Evolutionary conservation across 805 yeast species (phyloP), one percentile per base, ranked within the genome.

Genomic region (Metschnikowia orientalis): DNA sequence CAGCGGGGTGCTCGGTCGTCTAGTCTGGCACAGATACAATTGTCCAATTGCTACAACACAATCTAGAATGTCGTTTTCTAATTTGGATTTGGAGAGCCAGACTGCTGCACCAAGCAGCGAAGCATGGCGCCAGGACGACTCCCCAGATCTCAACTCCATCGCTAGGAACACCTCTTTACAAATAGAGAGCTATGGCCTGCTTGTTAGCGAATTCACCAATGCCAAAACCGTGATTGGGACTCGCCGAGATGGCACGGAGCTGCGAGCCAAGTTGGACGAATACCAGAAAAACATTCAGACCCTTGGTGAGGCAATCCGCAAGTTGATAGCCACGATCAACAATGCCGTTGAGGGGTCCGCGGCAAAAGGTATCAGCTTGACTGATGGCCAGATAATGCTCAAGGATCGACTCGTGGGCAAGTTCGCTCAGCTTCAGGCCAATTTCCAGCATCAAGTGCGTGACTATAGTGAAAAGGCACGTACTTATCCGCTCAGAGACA

Each of bases 331-430:
- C 34, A 53, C 59, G 26, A 50, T 65, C 22, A 59, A 54, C 38
- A 42, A 46, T 18, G 56, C 32, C 42, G 64, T 37, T 36, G 27
- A 14, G 8, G 18, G 36, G 2, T 21, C 32, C 19, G 45, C 17
- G 48, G 43, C 8, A 24, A 13, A 15, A 36, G 32, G 18, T 50
- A 28, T 25, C 53, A 20, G 11, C 4, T 6, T 12, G 6, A 7
- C 16, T 18, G 23, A 22, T n/a, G 21, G 57, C 21, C 71, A 66
- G 45, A 41, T 54, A 13, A 67, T 73, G 42, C 63, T 69, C 6
- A 69, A 68, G 42, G 74, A 74, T 13, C 70, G 81, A 37, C 54
- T 84, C 12, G 59, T 64, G 10, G 63, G 63, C 14, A 90, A 84
- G 53, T 77, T 75, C 45, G 63, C 63, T 18, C 69, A 66, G 12